Evolutionary conservation across 345 rosid genomes (phyloP).

Genomic region (Euphorbia pulcherrima): DNA sequence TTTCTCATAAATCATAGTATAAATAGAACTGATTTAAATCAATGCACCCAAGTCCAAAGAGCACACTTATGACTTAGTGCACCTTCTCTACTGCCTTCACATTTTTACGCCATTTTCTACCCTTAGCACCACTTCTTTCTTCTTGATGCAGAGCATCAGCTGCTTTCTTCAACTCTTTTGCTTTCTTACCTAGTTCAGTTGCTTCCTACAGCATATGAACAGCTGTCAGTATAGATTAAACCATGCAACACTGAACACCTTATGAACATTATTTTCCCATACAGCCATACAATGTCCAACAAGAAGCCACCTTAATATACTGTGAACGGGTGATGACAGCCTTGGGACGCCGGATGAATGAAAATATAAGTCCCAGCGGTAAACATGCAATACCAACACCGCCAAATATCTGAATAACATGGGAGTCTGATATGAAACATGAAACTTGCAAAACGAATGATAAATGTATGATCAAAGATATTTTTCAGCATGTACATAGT

Average conservation of each 20-base stretch:
- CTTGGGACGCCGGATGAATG: conserved; percentile 93
- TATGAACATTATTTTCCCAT: not conserved
- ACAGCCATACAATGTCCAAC: not conserved
- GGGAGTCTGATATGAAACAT: conserved; percentile 3
- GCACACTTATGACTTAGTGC: not conserved
- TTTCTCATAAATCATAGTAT: not conserved
- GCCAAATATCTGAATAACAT: conserved; percentile 71
- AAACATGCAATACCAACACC: conserved; percentile 97
- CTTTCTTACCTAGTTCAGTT: conserved; percentile 96
- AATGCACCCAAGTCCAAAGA: not conserved
- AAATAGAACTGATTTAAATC: not conserved
- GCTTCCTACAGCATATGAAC: conserved; percentile 67
- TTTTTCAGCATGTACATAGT: not conserved
- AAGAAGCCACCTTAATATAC: conserved; percentile 72
- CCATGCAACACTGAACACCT: not conserved
- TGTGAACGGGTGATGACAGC: conserved; percentile 98
- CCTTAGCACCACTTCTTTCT: conserved; percentile 91
- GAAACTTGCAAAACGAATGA: conserved; percentile 1
- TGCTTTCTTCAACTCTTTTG: conserved; percentile 88
- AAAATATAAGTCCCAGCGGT: conserved; percentile 89
- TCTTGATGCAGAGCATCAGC: conserved; percentile 95
- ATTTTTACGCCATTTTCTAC: conserved; percentile 96
- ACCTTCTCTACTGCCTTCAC: conserved; percentile 96
- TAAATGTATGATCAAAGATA: not conserved
- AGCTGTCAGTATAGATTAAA: conserved; percentile 14